Evolutionary conservation across 768 basidiomycete genomes (phyloP).

Genomic region (Porphyrellus cyaneotinctus): DNA sequence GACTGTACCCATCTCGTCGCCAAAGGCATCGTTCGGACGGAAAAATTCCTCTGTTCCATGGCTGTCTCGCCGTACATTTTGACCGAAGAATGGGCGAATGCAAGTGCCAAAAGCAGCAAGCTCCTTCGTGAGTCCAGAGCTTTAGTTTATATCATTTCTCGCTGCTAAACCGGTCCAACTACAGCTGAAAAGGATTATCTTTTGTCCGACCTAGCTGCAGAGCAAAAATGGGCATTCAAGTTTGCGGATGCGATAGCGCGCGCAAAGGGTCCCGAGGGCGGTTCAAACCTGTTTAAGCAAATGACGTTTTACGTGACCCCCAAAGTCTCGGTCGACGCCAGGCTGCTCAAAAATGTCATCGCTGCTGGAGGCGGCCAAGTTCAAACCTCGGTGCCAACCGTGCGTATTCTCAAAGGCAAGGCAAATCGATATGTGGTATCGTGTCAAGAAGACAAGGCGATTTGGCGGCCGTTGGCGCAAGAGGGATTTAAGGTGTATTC

Average conservation of each 20-base stretch:
- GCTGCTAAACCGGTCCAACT: no score
- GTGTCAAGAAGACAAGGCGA: constrained; percentile 53
- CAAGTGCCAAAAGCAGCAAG: constrained; percentile 49
- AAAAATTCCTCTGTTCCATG: constrained; percentile 83
- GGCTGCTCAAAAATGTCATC: constrained; percentile 67
- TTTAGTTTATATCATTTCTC: neutral
- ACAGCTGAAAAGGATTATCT: constrained; percentile 62
- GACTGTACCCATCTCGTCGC: constrained; percentile 82
- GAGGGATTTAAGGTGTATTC: constrained; percentile 58
- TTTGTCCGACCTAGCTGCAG: constrained; percentile 57
- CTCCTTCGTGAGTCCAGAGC: constrained; percentile 55
- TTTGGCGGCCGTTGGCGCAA: constrained; percentile 61
- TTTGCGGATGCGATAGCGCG: constrained; percentile 56
- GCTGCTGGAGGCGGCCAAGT: constrained; percentile 71
- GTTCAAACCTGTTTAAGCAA: constrained; percentile 53
- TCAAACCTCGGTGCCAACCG: constrained; percentile 45
- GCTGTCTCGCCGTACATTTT: constrained; percentile 60
- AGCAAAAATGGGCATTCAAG: constrained; percentile 63
- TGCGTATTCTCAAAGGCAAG: constrained; percentile 49
- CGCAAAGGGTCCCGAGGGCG: constrained; percentile 44
- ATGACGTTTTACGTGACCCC: constrained; percentile 75
- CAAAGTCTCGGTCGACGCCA: constrained; percentile 53
- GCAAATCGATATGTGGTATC: constrained; percentile 60
- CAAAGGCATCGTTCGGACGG: constrained; percentile 68
- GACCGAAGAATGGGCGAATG: constrained; percentile 62